Percentiles rank a stretch among this genome's conserved stretches.
phyloP scores from a whole-genome alignment of 768 basidiomycete genomes.

The Naematelia aurantialba region DNA sequence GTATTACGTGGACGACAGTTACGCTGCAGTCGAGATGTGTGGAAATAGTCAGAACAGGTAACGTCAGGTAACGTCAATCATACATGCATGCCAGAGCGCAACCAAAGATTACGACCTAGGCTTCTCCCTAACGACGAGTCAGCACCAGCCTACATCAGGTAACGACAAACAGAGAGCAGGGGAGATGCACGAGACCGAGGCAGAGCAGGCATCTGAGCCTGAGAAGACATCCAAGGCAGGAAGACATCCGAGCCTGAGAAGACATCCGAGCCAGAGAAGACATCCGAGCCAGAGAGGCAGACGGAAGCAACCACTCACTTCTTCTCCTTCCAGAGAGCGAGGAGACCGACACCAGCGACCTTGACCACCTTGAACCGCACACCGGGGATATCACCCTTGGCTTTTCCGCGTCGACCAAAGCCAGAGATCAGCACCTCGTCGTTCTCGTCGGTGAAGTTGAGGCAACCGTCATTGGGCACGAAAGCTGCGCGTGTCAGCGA shows the following conservation, averaged over 20 bases:
- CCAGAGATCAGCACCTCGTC: constrained; percentile 99
- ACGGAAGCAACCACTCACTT: constrained; percentile 59
- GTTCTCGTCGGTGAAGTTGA: constrained; percentile 82
- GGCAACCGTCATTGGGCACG: constrained; percentile 64
- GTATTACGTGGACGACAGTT: too few relatives aligned
- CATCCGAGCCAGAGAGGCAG: neutral
- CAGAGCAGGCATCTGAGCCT: too few relatives aligned
- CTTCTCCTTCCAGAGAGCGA: constrained; percentile 99
- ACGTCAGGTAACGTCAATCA: constrained; percentile 14
- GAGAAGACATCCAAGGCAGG: neutral
- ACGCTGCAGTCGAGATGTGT: neutral
- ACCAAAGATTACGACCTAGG: constrained; percentile 34
- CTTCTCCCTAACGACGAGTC: constrained; percentile 40
- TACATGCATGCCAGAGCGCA: constrained; percentile 26
- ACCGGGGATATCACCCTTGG: constrained; percentile 99
- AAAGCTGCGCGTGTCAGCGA: constrained; percentile 69
- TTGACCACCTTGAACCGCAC: constrained; percentile 99
- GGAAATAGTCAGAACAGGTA: neutral
- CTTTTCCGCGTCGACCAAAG: constrained; percentile 99
- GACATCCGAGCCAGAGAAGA: too few relatives aligned
- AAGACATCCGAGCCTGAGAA: neutral
- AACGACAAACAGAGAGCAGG: neutral
- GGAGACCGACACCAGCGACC: constrained; percentile 97
- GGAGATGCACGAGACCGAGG: neutral
- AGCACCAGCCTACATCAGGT: constrained; percentile 7